A percentile compares a stretch with the other conserved stretches of the same genome.
Conservation (phyloP, 306 rosid species). For the Gastrolobium bilobum region DNA sequence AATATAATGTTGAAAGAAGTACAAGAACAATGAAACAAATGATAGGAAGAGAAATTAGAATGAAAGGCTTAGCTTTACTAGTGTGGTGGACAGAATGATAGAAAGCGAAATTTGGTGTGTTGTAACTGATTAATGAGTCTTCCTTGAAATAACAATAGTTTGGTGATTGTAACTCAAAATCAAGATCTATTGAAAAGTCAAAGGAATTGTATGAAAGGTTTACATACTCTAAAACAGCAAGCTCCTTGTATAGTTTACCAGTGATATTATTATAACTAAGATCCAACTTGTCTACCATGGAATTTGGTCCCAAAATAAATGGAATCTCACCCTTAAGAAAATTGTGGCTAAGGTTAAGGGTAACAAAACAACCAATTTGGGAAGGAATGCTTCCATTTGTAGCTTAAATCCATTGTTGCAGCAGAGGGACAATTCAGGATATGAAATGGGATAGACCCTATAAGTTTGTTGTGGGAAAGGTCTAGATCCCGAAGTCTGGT, state of each 20-base stretch:
- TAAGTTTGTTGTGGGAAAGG: conserved; percentile 19
- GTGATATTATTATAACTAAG: conserved; percentile 27
- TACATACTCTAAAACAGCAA: background rate
- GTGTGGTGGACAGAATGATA: background rate
- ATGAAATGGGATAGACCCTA: background rate
- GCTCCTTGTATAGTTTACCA: conserved; percentile 14
- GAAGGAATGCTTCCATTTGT: background rate
- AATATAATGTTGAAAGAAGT: background rate
- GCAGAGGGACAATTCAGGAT: background rate
- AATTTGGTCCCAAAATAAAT: background rate
- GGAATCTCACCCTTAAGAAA: background rate
- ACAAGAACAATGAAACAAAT: background rate
- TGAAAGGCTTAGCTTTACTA: background rate
- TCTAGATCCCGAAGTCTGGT: background rate
- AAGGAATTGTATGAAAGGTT: conserved; percentile 30
- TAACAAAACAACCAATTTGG: background rate
- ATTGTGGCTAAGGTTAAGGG: background rate
- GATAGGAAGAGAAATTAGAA: background rate
- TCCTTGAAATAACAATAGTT: background rate
- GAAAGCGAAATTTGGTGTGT: background rate
- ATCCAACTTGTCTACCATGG: background rate
- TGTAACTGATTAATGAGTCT: background rate
- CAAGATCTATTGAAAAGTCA: background rate
- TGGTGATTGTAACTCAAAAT: background rate
- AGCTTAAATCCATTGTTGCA: background rate